Conservation (phyloP, 805 yeast genomes). For the Schwanniomyces vanrijiae region DNA sequence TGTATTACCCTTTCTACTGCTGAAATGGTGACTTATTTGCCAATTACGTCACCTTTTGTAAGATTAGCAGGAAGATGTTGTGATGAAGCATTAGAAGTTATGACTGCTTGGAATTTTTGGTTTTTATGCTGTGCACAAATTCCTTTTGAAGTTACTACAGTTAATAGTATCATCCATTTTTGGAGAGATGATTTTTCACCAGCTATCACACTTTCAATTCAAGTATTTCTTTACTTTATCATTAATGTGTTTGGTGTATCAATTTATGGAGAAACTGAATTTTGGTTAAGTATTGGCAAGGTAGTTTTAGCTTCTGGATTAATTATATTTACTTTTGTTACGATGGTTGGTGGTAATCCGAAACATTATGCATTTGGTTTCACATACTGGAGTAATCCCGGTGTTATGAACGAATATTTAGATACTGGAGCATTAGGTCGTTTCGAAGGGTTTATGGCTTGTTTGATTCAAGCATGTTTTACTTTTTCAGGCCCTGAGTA, state of each 20-base stretch:
- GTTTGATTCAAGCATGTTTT: constrained; percentile 70
- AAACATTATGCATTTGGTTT: constrained; percentile 54
- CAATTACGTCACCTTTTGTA: constrained; percentile 76
- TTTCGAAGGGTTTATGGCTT: constrained; percentile 70
- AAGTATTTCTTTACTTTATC: constrained; percentile 58
- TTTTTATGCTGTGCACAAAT: constrained; percentile 72
- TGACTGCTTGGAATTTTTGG: constrained; percentile 81
- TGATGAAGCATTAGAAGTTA: constrained; percentile 72
- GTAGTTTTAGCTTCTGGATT: constrained; percentile 74
- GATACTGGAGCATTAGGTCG: constrained; percentile 57
- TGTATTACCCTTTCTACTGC: constrained; percentile 70
- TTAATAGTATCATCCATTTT: constrained; percentile 72
- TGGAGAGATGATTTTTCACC: constrained; percentile 80
- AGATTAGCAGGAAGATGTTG: constrained; percentile 72
- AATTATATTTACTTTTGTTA: constrained; percentile 69
- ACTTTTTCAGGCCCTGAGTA: constrained; percentile 88
- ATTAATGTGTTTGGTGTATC: constrained; percentile 74
- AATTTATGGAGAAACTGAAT: constrained; percentile 80
- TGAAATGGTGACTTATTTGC: constrained; percentile 76
- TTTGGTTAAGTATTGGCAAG: constrained; percentile 68
- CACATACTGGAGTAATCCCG: constrained; percentile 42
- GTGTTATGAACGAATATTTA: constrained; percentile 31
- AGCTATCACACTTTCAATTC: constrained; percentile 66
- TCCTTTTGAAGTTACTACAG: constrained; percentile 83
- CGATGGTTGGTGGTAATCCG: constrained; percentile 90